Conservation (phyloP, 1,139 yeast species). For the Eremothecium gossypii region DNA sequence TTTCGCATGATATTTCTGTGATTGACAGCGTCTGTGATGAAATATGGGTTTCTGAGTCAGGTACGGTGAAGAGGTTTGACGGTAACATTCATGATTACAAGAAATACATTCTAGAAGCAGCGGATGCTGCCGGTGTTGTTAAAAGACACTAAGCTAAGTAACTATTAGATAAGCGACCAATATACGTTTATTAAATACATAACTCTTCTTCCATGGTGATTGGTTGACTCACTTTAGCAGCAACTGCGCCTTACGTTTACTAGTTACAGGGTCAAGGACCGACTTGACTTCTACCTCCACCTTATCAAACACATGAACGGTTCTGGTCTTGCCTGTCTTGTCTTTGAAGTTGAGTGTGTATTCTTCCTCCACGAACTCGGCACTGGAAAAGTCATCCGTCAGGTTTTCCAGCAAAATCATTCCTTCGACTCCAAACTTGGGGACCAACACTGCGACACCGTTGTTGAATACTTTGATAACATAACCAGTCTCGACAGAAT, state of each 20-base stretch:
- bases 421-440: conserved; percentile 96
- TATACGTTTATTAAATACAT: not conserved
- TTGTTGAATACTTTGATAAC: conserved; percentile 87
- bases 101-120: conserved; percentile 70
- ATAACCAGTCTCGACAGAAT: conserved; percentile 79
- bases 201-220: not conserved
- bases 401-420: conserved; percentile 72
- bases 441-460: conserved; percentile 91
- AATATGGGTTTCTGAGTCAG: conserved; percentile 90
- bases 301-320: conserved; percentile 72
- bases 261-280: conserved; percentile 75
- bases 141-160: conserved; percentile 48
- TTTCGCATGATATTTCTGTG: conserved; percentile 90
- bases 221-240: conserved; percentile 35
- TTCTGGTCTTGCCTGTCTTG: conserved; percentile 38
- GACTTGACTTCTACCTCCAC: conserved; percentile 77
- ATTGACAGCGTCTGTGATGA: conserved; percentile 83
- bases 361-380: conserved; percentile 67
- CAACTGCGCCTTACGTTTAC: conserved; percentile 87
- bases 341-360: conserved; percentile 54
- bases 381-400: conserved; percentile 53
- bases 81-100: conserved; percentile 86
- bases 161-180: not conserved
- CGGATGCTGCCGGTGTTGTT: conserved; percentile 83
- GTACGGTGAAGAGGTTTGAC: conserved; percentile 66